Evolutionary conservation across 1,284 basidiomycete genomes (phyloP), one percentile per base, ranked within the genome.

Genomic region (Earliella scabrosa): DNA sequence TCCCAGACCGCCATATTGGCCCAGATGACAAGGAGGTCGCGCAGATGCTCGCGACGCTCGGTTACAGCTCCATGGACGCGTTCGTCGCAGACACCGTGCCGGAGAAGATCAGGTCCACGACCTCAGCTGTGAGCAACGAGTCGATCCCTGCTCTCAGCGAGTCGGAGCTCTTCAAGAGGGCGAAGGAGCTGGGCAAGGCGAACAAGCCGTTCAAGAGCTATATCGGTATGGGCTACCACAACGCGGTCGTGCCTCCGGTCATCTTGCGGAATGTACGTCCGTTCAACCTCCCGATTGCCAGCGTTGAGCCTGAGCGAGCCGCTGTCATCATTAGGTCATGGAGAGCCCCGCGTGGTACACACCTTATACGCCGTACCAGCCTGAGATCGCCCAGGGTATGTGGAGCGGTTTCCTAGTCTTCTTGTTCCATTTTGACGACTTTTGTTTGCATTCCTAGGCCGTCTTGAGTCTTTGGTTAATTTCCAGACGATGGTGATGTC

Each of bases 271-370:
- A 97, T 71, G 93, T 95, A 64, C 60, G 85, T 71, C 29, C 18
- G 5, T 27, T 26, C 32, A 11, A 32, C 9, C 31, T 32, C 20
- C 36, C 23, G n/a, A 8, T 18, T 29, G 20, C n/a, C n/a, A n/a
- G 20, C 39, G 38, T 14, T 9, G 18, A 38, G 29, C 24, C 32
- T 43, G 14, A 58, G 36, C 20, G 26, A 11, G 11, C 14, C 5
- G 31, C 10, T 20, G 31, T 32, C 48, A 16, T 24, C 14, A n/a
- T 14, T 60, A 95, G 93, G 77, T 97, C 60, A 89, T 95, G 77
- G 96, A 99, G 75, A 98, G 97, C 72, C 97, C 96, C 23, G 93
- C 90, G 10, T 99, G 97, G 97, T 98, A 98, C 75, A 98, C 96
- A 3, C 94, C 93, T 47, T 98, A 98, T 74, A 98, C 95, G 2